Base-by-base conservation (phyloP, 1,139 yeast species). In the Protomyces inouyei region DNA sequence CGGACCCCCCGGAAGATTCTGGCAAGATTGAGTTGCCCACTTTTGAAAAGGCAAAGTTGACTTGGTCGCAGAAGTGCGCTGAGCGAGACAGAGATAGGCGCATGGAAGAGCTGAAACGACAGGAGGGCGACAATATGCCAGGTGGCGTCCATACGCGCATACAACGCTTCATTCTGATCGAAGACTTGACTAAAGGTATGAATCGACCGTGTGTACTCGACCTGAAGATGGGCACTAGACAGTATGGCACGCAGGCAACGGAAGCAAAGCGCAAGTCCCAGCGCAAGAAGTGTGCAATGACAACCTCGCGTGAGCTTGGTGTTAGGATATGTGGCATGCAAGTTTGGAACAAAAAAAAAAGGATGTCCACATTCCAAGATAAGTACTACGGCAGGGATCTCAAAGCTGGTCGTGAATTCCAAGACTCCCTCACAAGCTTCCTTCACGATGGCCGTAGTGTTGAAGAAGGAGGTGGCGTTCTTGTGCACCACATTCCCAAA, bases 171-270 rank as follows among this genome's bases (percentile, higher is more conserved):
- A 87, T 95, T 48, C 77, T 95, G n/a, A 78, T 92, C 64, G 98
- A 95, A 73, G 99, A 95, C 76, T 77, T 95, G 64, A 92, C 98
- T 0, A 82, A 86, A 61, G 89, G 90, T 40, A 84, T 93, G 86
- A 78, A 76, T 40, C 82, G 82, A 67, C 98, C 98, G 0, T 91
- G 97, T 73, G 98, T 93, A 0, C 78, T 95, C 66, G 99, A 95
- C 75, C 80, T 95, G 70, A 95, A 95, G 74, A 93, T 95, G 98
- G 99, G 99, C 0, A 92, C 99, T 0, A 81, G 99, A 64, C 99
- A 95, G 75, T 93, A 93, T 71, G 98, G 99, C n/a, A 87, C 92
- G 16, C 96, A 90, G 70, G 98, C 98, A 0, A 80, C 81, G 9
- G 75, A 77, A 14, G 78, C 84, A 64, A 95, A 95, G 75, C 89